Conservation (phyloP, 306 rosid species). For the Sphenostylis stenocarpa region DNA sequence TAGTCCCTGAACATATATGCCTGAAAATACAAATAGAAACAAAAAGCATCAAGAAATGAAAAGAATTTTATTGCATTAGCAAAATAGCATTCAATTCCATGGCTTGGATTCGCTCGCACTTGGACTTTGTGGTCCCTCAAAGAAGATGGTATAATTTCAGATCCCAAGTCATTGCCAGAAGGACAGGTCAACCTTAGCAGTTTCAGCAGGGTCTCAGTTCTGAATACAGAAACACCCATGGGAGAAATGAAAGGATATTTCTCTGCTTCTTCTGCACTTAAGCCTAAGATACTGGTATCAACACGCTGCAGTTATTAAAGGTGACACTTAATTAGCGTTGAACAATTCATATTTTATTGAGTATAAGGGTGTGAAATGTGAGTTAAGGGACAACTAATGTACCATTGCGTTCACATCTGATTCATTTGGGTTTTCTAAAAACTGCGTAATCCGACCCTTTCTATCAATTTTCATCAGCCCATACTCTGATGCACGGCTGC, state of each 20-base stretch:
- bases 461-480: conserved; percentile 73
- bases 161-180: conserved; percentile 75
- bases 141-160: conserved; percentile 84
- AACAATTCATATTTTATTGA: not conserved
- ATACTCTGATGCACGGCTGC: conserved; percentile 73
- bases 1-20: conserved; percentile 77
- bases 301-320: conserved; percentile 53
- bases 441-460: conserved; percentile 55
- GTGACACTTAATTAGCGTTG: conserved; percentile 16
- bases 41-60: not conserved
- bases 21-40: conserved; percentile 39
- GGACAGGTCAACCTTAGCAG: conserved; percentile 68
- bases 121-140: conserved; percentile 77
- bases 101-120: conserved; percentile 46
- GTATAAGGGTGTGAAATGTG: not conserved
- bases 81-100: not conserved
- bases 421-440: conserved; percentile 71
- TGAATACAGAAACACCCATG: conserved; percentile 83
- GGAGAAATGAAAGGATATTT: conserved; percentile 70
- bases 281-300: conserved; percentile 70
- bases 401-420: conserved; percentile 76
- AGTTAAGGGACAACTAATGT: conserved; percentile 5
- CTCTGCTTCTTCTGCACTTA: conserved; percentile 56
- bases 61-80: not conserved
- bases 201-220: conserved; percentile 73